Base-by-base conservation (phyloP, 2,329 filamentous ascomycete genomes). In the Macrophomina phaseolina region DNA sequence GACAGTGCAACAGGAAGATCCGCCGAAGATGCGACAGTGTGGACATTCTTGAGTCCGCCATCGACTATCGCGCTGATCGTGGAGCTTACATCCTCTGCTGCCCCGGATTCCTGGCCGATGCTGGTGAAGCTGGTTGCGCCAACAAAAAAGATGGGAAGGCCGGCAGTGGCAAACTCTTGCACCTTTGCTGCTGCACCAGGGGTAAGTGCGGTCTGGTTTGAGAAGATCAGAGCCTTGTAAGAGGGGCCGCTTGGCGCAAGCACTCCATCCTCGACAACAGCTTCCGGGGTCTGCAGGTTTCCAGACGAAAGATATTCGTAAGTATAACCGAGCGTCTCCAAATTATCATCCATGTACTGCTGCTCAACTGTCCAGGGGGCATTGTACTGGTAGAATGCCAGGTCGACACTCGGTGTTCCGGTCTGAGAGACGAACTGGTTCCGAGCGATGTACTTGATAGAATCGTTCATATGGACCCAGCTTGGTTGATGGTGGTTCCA, bases 231-330 rank as follows among this genome's bases (percentile, higher is more conserved):
- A 0, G 82, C 81, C 61, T 81, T 80, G 73, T 79, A 85, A 0
- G 74, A 76, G 45, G 79, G 82, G 1, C 56, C 42, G 16, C 7
- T 48, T 0, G 81, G 78, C 0, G 79, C 82, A 2, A 85, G 74
- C 3, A 76, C 66, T 0, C 72, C 73, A 36, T 79, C 67, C 3
- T 65, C 40, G 0, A 84, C 81, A 2, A 69, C 67, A 0, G 81
- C 81, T 9, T 77, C 67, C 0, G 77, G 74, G 0, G 81, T 76
- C 1, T 65, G 72, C 34, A 85, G 78, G 63, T 83, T 84, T 16
- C 81, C 79, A 0, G 82, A 79, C 2, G 75, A 76, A 0, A 85
- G 72, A 67, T 84, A 85, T 12, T 80, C 78, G 67, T 82, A 83
- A 0, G 79, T 76, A 67, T 75, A 81, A 0, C 80, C 69, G 2